phyloP scores from a whole-genome alignment of 2,329 filamentous ascomycete species.

The Simplicillium aogashimaense region DNA sequence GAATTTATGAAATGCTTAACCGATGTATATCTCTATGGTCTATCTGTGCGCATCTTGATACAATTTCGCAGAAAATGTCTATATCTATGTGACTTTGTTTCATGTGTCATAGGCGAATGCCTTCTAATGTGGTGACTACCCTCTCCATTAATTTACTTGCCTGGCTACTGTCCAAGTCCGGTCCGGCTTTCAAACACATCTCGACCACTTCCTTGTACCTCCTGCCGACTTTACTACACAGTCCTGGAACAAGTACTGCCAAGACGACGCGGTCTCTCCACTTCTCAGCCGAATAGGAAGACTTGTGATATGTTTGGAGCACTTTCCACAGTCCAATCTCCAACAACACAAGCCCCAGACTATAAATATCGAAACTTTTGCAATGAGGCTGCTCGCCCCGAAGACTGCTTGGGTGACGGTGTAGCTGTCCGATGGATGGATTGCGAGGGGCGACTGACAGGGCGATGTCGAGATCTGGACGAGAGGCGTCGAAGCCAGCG shows the following conservation, averaged over 20 bases:
- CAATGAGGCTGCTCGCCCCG: constrained; percentile 29
- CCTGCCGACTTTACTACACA: constrained; percentile 30
- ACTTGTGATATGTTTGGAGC: constrained; percentile 28
- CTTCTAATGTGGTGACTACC: constrained; percentile 29
- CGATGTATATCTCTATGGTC: too few species aligned
- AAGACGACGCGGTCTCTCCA: constrained; percentile 32
- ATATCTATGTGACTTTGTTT: too few species aligned
- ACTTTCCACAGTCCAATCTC: constrained; percentile 40
- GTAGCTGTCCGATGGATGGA: constrained; percentile 30
- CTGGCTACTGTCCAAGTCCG: constrained; percentile 25
- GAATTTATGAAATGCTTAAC: not conserved
- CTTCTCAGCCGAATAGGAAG: constrained; percentile 28
- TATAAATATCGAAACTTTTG: constrained; percentile 43
- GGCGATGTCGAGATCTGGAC: constrained; percentile 40
- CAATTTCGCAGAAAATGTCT: too few species aligned
- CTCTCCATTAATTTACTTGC: constrained; percentile 29
- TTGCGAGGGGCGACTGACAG: constrained; percentile 34
- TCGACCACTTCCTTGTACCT: constrained; percentile 30
- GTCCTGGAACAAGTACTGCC: constrained; percentile 26
- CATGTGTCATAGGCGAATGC: constrained; percentile 18
- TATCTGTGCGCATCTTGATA: too few species aligned
- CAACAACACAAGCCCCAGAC: constrained; percentile 37
- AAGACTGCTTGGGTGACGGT: constrained; percentile 34
- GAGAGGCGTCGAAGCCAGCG: constrained; percentile 44
- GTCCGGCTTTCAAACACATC: constrained; percentile 25